A percentile compares a stretch with the other conserved stretches of the same genome.
These are phyloP conservation scores for Cokeromyces recurvatus DNA, from an alignment of 371 early-diverging fungal genomes.

Conservation along the genomic window DNA sequence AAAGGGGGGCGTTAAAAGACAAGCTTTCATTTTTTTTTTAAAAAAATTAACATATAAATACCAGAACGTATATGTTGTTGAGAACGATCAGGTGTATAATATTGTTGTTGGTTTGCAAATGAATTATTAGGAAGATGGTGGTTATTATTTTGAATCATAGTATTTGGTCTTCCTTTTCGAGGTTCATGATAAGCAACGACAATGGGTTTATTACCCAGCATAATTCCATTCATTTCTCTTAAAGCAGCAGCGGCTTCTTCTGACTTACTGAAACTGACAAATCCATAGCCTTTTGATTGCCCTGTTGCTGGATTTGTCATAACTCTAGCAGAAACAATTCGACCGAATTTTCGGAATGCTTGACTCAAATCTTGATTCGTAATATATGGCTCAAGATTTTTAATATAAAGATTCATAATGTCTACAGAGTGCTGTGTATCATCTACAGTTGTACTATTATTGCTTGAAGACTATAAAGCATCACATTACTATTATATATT, in stretches of 20 bases:
- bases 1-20: too few species aligned
- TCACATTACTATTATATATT: too few species aligned
- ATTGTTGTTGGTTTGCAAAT: neutral
- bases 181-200: constrained; percentile 39
- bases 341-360: constrained; percentile 37
- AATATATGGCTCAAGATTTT: constrained; percentile 45
- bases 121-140: neutral
- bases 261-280: constrained; percentile 36
- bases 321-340: constrained; percentile 43
- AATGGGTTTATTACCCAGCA: constrained; percentile 21
- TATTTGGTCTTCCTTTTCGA: constrained; percentile 15
- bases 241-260: constrained; percentile 37
- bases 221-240: constrained; percentile 25
- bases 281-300: constrained; percentile 42
- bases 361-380: constrained; percentile 34
- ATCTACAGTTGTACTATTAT: neutral
- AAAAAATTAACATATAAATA: too few species aligned
- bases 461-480: too few species aligned
- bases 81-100: too few species aligned
- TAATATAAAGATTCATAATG: constrained; percentile 43
- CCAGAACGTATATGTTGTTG: too few species aligned
- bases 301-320: constrained; percentile 38
- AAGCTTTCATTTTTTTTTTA: too few species aligned
- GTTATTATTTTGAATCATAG: neutral
- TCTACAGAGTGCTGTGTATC: constrained; percentile 19